phyloP scores from a whole-genome alignment of 2,329 filamentous ascomycete genomes.

The Mycosphaerella sp. region DNA sequence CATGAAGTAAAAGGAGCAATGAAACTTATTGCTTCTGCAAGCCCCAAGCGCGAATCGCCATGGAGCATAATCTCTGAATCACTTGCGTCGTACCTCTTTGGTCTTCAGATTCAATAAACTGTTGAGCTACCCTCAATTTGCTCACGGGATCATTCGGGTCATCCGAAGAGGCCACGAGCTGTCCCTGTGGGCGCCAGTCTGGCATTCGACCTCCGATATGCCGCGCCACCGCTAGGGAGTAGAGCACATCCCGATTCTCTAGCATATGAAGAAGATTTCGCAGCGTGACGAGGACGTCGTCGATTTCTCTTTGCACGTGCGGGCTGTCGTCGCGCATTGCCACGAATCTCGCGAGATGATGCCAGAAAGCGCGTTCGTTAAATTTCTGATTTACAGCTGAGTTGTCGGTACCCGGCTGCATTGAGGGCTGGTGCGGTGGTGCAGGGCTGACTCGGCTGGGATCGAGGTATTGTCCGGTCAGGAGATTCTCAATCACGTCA shows the following conservation, averaged over 20 bases:
- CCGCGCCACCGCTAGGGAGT: slow-evolving; percentile 76
- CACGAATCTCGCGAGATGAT: slow-evolving; percentile 65
- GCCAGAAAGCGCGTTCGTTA: slow-evolving; percentile 72
- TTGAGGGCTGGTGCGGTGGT: slow-evolving; percentile 34
- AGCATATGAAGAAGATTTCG: slow-evolving; percentile 67
- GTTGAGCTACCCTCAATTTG: slow-evolving; percentile 45
- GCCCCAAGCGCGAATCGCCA: slow-evolving; percentile 43
- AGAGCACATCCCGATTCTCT: slow-evolving; percentile 85
- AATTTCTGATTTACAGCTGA: slow-evolving; percentile 27
- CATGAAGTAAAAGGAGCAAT: neutral
- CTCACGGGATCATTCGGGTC: slow-evolving; percentile 38
- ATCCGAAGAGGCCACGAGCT: slow-evolving; percentile 23
- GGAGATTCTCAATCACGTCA: slow-evolving; percentile 65
- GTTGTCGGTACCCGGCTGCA: slow-evolving; percentile 30
- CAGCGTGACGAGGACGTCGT: slow-evolving; percentile 58
- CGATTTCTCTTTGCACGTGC: slow-evolving; percentile 49
- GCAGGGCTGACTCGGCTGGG: slow-evolving; percentile 48
- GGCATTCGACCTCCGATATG: slow-evolving; percentile 59
- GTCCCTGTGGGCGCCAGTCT: slow-evolving; percentile 35
- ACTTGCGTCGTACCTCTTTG: slow-evolving; percentile 43
- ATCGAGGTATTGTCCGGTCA: slow-evolving; percentile 67
- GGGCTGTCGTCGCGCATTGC: slow-evolving; percentile 55
- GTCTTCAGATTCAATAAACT: slow-evolving; percentile 44
- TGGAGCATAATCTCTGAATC: slow-evolving; percentile 44
- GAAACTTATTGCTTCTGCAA: slow-evolving; percentile 28